These are phyloP conservation scores for Barnettozyma vustinii DNA, from an alignment of 805 yeast genomes.

Conservation along the genomic window DNA sequence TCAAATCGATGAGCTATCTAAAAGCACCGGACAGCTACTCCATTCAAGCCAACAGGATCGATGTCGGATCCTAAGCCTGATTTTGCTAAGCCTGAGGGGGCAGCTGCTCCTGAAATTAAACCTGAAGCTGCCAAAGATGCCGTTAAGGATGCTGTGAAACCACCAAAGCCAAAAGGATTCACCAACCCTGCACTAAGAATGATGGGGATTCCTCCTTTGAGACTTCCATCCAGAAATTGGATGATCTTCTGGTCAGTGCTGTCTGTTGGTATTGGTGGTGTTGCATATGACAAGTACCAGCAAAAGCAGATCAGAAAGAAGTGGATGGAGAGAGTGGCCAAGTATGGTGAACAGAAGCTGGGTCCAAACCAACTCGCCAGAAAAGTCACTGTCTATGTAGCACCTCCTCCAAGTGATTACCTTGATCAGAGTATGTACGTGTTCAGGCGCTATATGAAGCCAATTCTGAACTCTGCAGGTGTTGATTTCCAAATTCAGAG, in stretches of 20 bases:
- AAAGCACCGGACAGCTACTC: not conserved
- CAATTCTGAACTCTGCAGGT: constrained; percentile 77
- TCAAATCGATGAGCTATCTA: not conserved
- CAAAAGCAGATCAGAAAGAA: constrained; percentile 59
- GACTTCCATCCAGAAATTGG: constrained; percentile 92
- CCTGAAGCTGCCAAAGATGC: constrained; percentile 7
- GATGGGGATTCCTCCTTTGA: constrained; percentile 76
- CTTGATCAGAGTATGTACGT: constrained; percentile 67
- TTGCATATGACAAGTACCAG: constrained; percentile 70
- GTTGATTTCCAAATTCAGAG: constrained; percentile 74
- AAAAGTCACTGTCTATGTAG: constrained; percentile 73
- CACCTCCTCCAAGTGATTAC: constrained; percentile 96
- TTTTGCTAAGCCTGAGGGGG: not conserved
- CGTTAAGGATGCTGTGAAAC: constrained; percentile 5
- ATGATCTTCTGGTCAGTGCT: constrained; percentile 75
- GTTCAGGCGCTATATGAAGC: constrained; percentile 78
- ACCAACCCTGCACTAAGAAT: constrained; percentile 76
- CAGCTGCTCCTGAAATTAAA: not conserved
- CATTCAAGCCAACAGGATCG: not conserved
- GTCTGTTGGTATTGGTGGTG: constrained; percentile 65
- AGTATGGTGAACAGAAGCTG: constrained; percentile 44
- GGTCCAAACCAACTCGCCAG: constrained; percentile 55
- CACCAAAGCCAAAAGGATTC: constrained; percentile 35
- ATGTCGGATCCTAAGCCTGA: constrained; percentile 6
- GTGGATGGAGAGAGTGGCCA: constrained; percentile 59